Percentiles rank a stretch among this genome's conserved stretches.
Evolutionary conservation across 2,329 filamentous ascomycete species (phyloP).

Genomic region (Colletotrichum horii): DNA sequence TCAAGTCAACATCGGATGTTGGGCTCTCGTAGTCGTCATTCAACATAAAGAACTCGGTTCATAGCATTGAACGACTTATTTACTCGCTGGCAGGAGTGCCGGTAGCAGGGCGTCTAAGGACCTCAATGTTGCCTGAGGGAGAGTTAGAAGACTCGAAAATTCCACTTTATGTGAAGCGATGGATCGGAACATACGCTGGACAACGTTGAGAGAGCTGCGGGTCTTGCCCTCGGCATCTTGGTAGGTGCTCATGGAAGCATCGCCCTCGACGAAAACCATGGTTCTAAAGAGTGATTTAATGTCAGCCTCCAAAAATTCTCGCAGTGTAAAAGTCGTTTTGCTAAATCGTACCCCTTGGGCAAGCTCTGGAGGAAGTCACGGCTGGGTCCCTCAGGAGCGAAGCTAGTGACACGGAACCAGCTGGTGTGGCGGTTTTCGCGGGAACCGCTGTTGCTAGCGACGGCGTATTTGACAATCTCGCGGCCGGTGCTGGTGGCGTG

Average conservation of each 20-base stretch:
- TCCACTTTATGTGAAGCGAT: neutral
- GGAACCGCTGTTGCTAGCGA: slow-evolving; percentile 72
- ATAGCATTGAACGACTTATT: neutral
- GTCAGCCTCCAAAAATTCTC: neutral
- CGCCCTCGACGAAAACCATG: slow-evolving; percentile 83
- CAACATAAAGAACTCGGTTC: neutral
- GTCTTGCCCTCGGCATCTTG: slow-evolving; percentile 75
- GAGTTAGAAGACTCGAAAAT: slow-evolving; percentile 21
- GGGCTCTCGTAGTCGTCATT: neutral
- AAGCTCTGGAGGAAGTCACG: slow-evolving; percentile 76
- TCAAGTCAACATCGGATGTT: neutral
- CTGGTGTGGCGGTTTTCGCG: slow-evolving; percentile 76
- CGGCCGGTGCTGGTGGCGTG: slow-evolving; percentile 71
- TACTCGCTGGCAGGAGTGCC: slow-evolving; percentile 22
- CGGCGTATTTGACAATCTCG: slow-evolving; percentile 77
- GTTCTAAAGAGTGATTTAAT: slow-evolving; percentile 55
- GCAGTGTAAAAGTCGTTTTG: neutral
- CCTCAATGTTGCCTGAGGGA: slow-evolving; percentile 46
- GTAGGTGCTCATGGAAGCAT: slow-evolving; percentile 72
- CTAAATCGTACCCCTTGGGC: slow-evolving; percentile 78
- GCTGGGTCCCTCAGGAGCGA: slow-evolving; percentile 68
- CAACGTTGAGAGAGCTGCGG: slow-evolving; percentile 68
- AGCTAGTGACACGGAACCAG: slow-evolving; percentile 84
- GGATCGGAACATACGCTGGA: slow-evolving; percentile 73
- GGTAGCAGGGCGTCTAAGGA: slow-evolving; percentile 46